These are phyloP conservation scores for Fibroporia radiculosa DNA, from an alignment of 768 basidiomycete genomes.

Conservation along the genomic window DNA sequence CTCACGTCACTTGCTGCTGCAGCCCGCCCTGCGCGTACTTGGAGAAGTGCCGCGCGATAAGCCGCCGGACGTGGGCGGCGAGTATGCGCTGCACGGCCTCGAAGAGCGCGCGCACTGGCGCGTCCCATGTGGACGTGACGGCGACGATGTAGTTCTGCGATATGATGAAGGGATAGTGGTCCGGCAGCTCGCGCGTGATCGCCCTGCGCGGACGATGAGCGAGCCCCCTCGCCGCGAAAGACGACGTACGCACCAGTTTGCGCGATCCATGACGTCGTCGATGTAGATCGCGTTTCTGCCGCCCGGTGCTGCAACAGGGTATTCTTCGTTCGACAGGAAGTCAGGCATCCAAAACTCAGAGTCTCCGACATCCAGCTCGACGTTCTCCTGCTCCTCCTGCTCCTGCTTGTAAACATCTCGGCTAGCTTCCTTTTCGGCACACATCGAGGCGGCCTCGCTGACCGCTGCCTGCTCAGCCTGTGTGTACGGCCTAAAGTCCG, in stretches of 20 bases:
- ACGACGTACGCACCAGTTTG: slow-evolving; percentile 34
- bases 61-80: slow-evolving; percentile 28
- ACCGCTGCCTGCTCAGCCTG: too few species aligned
- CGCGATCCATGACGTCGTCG: slow-evolving; percentile 42
- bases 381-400: not conserved
- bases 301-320: not conserved
- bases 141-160: slow-evolving; percentile 40
- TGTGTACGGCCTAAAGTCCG: slow-evolving; percentile 46
- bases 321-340: slow-evolving; percentile 20
- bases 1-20: slow-evolving; percentile 41
- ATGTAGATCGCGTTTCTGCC: slow-evolving; percentile 32
- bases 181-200: slow-evolving; percentile 63
- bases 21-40: slow-evolving; percentile 45
- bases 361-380: not conserved
- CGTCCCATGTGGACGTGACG: slow-evolving; percentile 39
- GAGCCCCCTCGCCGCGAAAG: not conserved
- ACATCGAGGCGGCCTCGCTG: not conserved
- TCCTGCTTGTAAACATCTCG: not conserved
- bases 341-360: not conserved
- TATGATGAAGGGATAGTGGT: slow-evolving; percentile 57
- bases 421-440: not conserved
- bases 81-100: slow-evolving; percentile 30
- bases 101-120: slow-evolving; percentile 41
- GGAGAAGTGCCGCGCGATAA: slow-evolving; percentile 44
- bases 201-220: slow-evolving; percentile 37